Evolutionary conservation across 768 basidiomycete species (phyloP).

Genomic region (Mycena rosella): DNA sequence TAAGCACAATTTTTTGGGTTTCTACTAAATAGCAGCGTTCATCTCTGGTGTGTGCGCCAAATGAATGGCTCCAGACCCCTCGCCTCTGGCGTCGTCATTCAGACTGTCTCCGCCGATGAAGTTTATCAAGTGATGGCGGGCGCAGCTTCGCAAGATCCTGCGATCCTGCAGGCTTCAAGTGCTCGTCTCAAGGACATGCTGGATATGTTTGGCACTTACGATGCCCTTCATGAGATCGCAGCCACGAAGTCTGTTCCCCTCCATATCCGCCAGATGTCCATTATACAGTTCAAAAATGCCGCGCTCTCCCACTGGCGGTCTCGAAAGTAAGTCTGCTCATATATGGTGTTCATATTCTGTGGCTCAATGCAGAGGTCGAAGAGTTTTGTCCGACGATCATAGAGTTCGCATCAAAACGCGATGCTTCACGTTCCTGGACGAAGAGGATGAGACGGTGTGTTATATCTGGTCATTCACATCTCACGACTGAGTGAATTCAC

Average conservation of each 20-base stretch:
- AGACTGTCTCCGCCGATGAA: slow-evolving; percentile 70
- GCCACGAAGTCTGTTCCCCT: slow-evolving; percentile 70
- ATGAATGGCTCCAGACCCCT: slow-evolving; percentile 48
- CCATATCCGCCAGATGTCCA: slow-evolving; percentile 80
- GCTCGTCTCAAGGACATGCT: slow-evolving; percentile 76
- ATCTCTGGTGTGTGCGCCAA: slow-evolving; percentile 11
- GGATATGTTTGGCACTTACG: slow-evolving; percentile 77
- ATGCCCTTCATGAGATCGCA: slow-evolving; percentile 81
- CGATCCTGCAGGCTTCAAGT: slow-evolving; percentile 61
- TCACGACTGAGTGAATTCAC: slow-evolving; percentile 14
- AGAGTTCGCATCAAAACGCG: slow-evolving; percentile 73
- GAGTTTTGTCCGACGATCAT: slow-evolving; percentile 78
- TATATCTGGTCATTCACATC: slow-evolving; percentile 12
- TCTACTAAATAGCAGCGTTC: too few species aligned
- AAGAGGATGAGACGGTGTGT: slow-evolving; percentile 80
- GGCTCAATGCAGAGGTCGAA: slow-evolving; percentile 45
- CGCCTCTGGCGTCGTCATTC: slow-evolving; percentile 49
- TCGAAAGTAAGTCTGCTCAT: slow-evolving; percentile 66
- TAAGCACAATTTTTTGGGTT: background rate
- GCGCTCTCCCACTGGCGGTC: slow-evolving; percentile 83
- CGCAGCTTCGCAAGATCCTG: slow-evolving; percentile 82
- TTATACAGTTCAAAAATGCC: slow-evolving; percentile 91
- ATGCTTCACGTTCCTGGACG: slow-evolving; percentile 77
- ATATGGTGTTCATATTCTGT: slow-evolving; percentile 16
- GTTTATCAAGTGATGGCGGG: slow-evolving; percentile 74